Base-by-base conservation (phyloP, 1,284 basidiomycete species). In the Ustilago loliicola region DNA sequence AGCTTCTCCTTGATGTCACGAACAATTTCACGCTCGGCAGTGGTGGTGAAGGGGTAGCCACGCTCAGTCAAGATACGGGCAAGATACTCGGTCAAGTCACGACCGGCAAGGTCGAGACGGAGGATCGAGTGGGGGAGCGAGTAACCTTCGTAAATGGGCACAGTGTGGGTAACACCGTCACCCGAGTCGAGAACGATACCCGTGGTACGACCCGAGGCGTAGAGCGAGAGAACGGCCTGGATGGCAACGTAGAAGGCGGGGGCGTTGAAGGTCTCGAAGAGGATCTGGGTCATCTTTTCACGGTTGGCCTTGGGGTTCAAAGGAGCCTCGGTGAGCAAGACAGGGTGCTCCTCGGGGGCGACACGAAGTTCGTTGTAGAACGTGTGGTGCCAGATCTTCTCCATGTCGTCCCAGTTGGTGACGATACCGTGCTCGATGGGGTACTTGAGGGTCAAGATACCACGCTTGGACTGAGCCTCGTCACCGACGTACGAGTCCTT, bases 1-100 rank as follows among this genome's bases (percentile, higher is more conserved):
- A 97, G 91, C 90, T 96, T 96, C 91, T 97, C 95, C 91, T 97
- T 97, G 90, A 97, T 96, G 88, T 97, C 95, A 85, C 95, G 91
- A 85, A 97, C 95, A 76, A 97, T 95, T 91, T 96, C 95, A 87
- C 93, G 92, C 89, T 96, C 94, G 72, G 94, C 94, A 23, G 93
- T 93, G 82, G 88, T 97, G 85, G 93, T 95, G 92, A 97, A 96
- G 68, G 92, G 91, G 89, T 98, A 96, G 36, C 95, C 95, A 84
- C 95, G 92, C 90, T 97, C 95, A 88, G 91, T 93, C 86, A 97
- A 88, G 87, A 94, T 93, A 91, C 95, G 96, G 90, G 94, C 91
- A 81, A 98, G 89, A 89, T 91, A 93, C 83, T 95, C 84, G 82
- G 95, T 97, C 85, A 98, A 89, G 88, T 98, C 95, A 89, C 95